These are phyloP conservation scores for Obelidium mucronatum DNA, from an alignment of 192 early-diverging fungal genomes.

Conservation along the genomic window DNA sequence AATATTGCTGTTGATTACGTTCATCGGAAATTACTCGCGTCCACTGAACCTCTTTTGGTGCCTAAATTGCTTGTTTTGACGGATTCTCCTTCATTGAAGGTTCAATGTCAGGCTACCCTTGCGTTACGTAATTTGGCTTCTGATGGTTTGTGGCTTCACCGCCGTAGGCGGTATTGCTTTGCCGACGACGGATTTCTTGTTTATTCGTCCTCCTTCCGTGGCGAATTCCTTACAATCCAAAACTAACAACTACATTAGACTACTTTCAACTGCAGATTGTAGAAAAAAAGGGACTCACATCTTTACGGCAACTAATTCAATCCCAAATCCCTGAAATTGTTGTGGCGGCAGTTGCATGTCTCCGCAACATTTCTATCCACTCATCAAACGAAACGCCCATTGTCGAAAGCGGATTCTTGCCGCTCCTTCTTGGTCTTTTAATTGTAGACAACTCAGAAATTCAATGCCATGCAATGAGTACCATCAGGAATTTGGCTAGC, in stretches of 20 bases:
- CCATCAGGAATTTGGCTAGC: constrained; percentile 83
- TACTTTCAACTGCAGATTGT: constrained; percentile 88
- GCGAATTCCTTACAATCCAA: no score
- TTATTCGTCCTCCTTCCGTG: no score
- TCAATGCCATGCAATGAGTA: constrained; percentile 86
- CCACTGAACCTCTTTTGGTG: constrained; percentile 76
- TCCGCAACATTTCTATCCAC: constrained; percentile 91
- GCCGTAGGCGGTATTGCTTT: no score
- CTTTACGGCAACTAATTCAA: constrained; percentile 76
- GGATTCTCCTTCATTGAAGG: constrained; percentile 79
- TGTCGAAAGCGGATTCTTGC: constrained; percentile 79
- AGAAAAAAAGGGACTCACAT: constrained; percentile 73
- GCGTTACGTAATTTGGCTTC: constrained; percentile 88
- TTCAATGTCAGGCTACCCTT: constrained; percentile 88
- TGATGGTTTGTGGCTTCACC: no score
- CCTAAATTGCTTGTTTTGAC: constrained; percentile 79
- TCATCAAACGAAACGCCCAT: constrained; percentile 85
- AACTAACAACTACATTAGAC: no score
- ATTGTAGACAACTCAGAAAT: constrained; percentile 78
- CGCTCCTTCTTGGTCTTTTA: constrained; percentile 67
- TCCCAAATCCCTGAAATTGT: constrained; percentile 79
- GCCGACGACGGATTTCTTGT: no score
- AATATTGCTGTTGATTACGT: constrained; percentile 83
- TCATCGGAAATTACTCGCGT: constrained; percentile 44
- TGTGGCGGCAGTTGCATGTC: constrained; percentile 83